Evolutionary conservation across 2,329 filamentous ascomycete species (phyloP), one percentile per base, ranked within the genome.

Genomic region (Penicillium sp.): DNA sequence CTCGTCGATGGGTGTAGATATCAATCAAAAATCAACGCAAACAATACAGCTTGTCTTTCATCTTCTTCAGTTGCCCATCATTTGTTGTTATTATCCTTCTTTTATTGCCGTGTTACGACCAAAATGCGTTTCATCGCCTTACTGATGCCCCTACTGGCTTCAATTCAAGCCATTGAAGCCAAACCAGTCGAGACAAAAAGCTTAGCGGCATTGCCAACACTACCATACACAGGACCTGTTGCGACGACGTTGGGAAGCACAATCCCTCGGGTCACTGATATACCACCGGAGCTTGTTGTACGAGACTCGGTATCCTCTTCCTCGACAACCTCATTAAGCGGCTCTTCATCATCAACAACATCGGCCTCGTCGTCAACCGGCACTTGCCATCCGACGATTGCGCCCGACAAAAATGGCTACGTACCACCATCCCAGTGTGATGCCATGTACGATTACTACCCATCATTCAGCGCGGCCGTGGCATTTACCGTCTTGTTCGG

Each of bases 401-500:
- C 52, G 3, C 64, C 64, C 3, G 64, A 63, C 51, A 61, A 63
- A n/a, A 61, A 65, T 57, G 64, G 64, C 48, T 64, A 59, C 40
- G 62, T 65, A 2, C 63, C 63, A 2, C 30, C 61, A 14, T 47
- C 50, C 7, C 56, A 59, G 30, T 64, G 61, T 40, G 53, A 62
- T 42, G 52, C 40, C 16, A 9, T 58, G n/a, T 53, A 54, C 26
- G 12, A 58, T 52, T 76, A 73, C 61, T 68, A 71, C 33, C 74
- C 74, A 3, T 74, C 70, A 2, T 69, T 73, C 50, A 64, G 45
- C 1, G 70, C 68, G 0, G 72, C 75, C 0, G 48, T 76, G 5
- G 47, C 69, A 33, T 74, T 74, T 59, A 54, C 70, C 3, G 60
- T 68, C 5, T 52, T 74, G 11, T 77, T 77, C 60, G 71, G 71